Conservation (phyloP, 768 basidiomycete species). For the Candolleomyces aberdarensis region DNA sequence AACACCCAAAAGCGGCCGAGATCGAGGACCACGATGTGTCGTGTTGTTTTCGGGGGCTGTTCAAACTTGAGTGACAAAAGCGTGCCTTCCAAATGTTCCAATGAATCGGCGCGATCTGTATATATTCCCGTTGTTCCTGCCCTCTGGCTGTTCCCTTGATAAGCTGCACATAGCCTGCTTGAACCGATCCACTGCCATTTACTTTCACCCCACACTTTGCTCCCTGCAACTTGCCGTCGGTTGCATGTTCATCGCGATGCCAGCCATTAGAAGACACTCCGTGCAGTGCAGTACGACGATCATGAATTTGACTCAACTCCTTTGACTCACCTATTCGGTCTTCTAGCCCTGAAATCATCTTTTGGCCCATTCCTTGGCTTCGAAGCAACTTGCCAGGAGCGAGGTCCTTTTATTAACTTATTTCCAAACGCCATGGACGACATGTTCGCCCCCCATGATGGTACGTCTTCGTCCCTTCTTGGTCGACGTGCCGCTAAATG, state of each 20-base stretch:
- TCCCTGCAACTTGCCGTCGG: not conserved
- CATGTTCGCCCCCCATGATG: not conserved
- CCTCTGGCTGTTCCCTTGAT: constrained; percentile 2
- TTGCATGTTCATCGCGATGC: constrained; percentile 4
- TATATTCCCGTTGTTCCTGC: constrained; percentile 5
- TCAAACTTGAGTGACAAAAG: not conserved
- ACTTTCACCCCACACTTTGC: not conserved
- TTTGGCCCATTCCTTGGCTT: not conserved
- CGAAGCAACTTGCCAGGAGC: not conserved
- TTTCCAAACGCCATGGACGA: not conserved
- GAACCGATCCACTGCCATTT: not conserved
- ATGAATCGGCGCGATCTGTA: constrained; percentile 5
- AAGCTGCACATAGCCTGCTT: constrained; percentile 8
- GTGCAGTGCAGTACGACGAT: constrained; percentile 5
- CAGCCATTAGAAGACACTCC: constrained; percentile 4
- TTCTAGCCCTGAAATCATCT: not conserved
- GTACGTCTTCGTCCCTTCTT: not conserved
- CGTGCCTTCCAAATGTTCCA: not conserved
- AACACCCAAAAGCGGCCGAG: not conserved
- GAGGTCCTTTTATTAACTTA: not conserved
- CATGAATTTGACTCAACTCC: not conserved
- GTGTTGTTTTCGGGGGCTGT: constrained; percentile 11
- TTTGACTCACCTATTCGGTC: not conserved
- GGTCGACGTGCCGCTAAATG: not conserved
- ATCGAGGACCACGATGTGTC: not conserved